phyloP scores from a whole-genome alignment of 2,329 filamentous ascomycete species.

The Colletotrichum sojae region DNA sequence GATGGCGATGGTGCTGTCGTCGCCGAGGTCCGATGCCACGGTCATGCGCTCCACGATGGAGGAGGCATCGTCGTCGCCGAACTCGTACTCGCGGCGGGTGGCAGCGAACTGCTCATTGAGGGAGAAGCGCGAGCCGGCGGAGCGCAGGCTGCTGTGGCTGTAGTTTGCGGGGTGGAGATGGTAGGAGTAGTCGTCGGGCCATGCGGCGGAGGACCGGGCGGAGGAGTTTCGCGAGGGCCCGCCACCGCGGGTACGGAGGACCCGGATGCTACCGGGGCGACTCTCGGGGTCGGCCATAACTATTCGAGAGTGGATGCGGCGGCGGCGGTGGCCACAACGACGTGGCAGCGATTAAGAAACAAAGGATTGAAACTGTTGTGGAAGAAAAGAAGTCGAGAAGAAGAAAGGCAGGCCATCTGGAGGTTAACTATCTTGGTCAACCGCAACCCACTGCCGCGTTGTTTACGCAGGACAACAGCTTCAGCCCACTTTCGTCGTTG shows the following conservation, averaged over 20 bases:
- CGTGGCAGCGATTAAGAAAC: conserved; percentile 7
- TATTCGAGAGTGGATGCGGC: not conserved
- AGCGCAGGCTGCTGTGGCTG: conserved; percentile 47
- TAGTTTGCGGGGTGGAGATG: conserved; percentile 32
- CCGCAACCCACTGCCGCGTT: not conserved
- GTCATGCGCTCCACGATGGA: conserved; percentile 56
- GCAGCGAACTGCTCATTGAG: conserved; percentile 64
- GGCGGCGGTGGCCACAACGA: not conserved
- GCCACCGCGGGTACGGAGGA: conserved; percentile 44
- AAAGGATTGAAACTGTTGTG: not conserved
- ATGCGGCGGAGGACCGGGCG: conserved; percentile 44
- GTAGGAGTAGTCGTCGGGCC: conserved; percentile 38
- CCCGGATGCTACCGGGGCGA: conserved; percentile 48
- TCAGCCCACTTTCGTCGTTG: conserved; percentile 2
- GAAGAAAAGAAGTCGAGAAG: not conserved
- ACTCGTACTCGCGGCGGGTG: conserved; percentile 62
- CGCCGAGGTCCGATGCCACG: conserved; percentile 43
- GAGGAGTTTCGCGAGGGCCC: conserved; percentile 45
- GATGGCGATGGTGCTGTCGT: conserved; percentile 42
- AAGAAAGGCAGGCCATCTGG: not conserved
- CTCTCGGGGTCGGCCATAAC: conserved; percentile 46
- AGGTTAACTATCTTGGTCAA: conserved; percentile 27
- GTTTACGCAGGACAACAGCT: conserved; percentile 22
- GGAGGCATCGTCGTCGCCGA: conserved; percentile 63
- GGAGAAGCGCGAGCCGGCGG: conserved; percentile 60